These are phyloP conservation scores for Epithele typhae DNA, from an alignment of 768 basidiomycete genomes.

Conservation along the genomic window DNA sequence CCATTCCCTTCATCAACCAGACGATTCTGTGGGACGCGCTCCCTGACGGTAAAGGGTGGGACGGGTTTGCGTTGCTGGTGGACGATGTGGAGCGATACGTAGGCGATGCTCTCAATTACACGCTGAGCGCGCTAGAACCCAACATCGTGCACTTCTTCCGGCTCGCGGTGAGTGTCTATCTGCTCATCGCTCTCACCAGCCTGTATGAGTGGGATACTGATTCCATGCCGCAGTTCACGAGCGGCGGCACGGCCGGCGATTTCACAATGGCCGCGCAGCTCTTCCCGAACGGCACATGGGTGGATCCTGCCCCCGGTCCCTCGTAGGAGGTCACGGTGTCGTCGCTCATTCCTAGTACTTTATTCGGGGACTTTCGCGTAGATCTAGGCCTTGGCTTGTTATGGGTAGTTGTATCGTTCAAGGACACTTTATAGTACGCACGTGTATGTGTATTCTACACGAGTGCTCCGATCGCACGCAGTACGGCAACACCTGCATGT, in stretches of 20 bases:
- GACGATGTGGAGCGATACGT: constrained; percentile 81
- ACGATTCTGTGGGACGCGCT: constrained; percentile 34
- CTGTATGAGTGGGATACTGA: constrained; percentile 3
- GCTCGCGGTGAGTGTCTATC: constrained; percentile 56
- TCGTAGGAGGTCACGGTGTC: constrained; percentile 30
- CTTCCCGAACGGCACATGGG: constrained; percentile 81
- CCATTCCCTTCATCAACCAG: constrained; percentile 41
- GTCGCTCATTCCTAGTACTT: too few species aligned
- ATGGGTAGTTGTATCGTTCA: too few species aligned
- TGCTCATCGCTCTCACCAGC: background rate
- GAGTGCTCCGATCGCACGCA: too few species aligned
- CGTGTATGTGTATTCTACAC: too few species aligned
- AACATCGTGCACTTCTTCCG: constrained; percentile 74
- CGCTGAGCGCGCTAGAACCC: constrained; percentile 56
- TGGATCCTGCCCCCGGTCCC: constrained; percentile 66
- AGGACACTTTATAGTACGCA: too few species aligned
- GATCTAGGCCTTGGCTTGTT: too few species aligned
- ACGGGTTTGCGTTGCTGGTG: constrained; percentile 75
- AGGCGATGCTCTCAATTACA: constrained; percentile 68
- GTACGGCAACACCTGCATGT: too few species aligned
- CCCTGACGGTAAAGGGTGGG: constrained; percentile 46
- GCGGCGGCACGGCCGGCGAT: constrained; percentile 48
- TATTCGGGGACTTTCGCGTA: too few species aligned
- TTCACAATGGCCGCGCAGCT: constrained; percentile 77
- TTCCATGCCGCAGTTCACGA: constrained; percentile 41